Conservation (phyloP, 805 yeast species). For the Kuraishia cidri region DNA sequence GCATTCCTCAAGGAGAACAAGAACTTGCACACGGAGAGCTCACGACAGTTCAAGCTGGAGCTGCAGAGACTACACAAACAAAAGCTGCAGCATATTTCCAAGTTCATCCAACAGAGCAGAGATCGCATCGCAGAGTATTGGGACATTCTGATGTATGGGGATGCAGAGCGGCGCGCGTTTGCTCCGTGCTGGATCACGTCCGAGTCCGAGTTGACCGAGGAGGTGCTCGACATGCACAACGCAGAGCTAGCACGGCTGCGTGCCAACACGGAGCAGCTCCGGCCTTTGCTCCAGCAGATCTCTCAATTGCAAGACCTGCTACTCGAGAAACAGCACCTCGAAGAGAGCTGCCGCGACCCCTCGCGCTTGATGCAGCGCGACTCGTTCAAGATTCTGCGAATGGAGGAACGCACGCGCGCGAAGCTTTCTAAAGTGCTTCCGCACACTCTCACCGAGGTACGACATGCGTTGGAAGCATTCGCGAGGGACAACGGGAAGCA, state of each 20-base stretch:
- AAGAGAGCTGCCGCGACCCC: conserved; percentile 69
- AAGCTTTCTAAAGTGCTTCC: conserved; percentile 65
- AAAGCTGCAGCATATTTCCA: conserved; percentile 57
- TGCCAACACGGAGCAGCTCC: conserved; percentile 36
- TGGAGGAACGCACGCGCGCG: conserved; percentile 74
- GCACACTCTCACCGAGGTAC: conserved; percentile 41
- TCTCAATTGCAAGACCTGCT: conserved; percentile 45
- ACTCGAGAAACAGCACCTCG: conserved; percentile 53
- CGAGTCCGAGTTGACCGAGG: conserved; percentile 40
- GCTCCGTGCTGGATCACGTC: conserved; percentile 27
- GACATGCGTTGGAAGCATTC: conserved; percentile 35
- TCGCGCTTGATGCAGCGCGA: conserved; percentile 68
- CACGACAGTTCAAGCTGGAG: conserved; percentile 47
- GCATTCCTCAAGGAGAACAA: conserved; percentile 32
- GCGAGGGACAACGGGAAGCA: conserved; percentile 27
- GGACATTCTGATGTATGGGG: conserved; percentile 51
- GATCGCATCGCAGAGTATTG: conserved; percentile 51
- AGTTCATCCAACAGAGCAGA: conserved; percentile 58
- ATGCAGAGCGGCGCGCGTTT: conserved; percentile 39
- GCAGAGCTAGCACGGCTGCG: conserved; percentile 45
- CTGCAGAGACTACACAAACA: conserved; percentile 46
- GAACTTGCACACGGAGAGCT: conserved; percentile 33
- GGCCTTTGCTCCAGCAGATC: conserved; percentile 48
- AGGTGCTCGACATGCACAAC: conserved; percentile 55
- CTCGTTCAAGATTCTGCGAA: conserved; percentile 67